Base-by-base conservation (phyloP, 495 filamentous ascomycete genomes). In the Arthonia radiata region DNA sequence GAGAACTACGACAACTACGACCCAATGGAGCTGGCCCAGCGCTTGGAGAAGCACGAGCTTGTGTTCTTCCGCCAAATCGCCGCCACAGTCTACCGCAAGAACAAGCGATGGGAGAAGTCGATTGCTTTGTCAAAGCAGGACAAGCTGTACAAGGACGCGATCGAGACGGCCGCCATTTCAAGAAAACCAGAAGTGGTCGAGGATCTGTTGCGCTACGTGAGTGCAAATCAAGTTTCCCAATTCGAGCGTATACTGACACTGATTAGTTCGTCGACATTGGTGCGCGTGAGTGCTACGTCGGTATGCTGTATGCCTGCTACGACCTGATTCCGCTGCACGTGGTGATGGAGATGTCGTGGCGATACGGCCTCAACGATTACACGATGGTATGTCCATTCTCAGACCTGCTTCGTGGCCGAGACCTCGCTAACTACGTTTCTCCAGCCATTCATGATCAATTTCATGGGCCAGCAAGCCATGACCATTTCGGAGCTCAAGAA, bases 51-150 rank as follows among this genome's bases (percentile, higher is more conserved):
- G 48, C 89, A 99, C 42, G 82, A 94, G 24, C 61, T 94, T 22
- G 79, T 99, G 37, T 99, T 99, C 69, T 99, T 99, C 73, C 69
- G 89, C 37, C 89, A 99, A 54, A 89, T 94, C 39, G 83, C 89
- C 6, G 79, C 89, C 37, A 89, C 64, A 57, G 94, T 99, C 53
- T 99, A 94, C 57, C 79, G 89, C 35, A 94, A 94, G 64, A 93
- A 92, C 59, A 94, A 93, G 70, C 68, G 89, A 32, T 99, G 89
- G 89, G 80, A 90, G 49, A 93, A 94, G 58, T 93, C 86, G n/a
- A 94, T 99, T 48, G 68, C 76, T 26, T 57, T 99, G 25, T 92
- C 80, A 7, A 99, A 99, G 63, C 89, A 94, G 47, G 89, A 99
- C 56, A 94, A 90, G 65, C 59, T 99, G 18, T 99, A 82, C 69